phyloP scores from a whole-genome alignment of 257 asterid genomes.

The Forsythia viridissima region DNA sequence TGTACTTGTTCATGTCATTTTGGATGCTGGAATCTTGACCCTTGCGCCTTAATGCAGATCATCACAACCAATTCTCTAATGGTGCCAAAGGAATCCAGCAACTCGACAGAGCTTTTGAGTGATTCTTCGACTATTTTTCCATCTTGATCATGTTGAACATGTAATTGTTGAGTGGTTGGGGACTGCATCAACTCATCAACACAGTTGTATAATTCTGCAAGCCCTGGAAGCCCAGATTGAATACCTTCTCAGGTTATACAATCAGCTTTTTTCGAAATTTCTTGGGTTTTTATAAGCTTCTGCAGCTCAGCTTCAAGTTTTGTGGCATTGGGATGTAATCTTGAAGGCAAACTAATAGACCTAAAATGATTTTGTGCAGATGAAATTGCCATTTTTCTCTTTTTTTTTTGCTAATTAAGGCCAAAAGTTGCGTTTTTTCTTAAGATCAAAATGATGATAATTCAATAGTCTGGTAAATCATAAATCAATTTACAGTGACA shows the following conservation, averaged over 20 bases:
- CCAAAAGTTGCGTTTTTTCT: no score
- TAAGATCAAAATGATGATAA: slow-evolving; percentile 7
- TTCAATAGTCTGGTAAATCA: not conserved
- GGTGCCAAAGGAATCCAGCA: slow-evolving; percentile 48
- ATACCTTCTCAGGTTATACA: slow-evolving; percentile 26
- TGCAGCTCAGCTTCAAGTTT: slow-evolving; percentile 26
- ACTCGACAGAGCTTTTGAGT: slow-evolving; percentile 31
- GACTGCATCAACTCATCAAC: slow-evolving; percentile 21
- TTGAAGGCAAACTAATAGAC: slow-evolving; percentile 49
- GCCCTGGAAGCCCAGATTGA: slow-evolving; percentile 31
- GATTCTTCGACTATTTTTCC: slow-evolving; percentile 34
- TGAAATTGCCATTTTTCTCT: slow-evolving; percentile 32
- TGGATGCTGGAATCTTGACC: slow-evolving; percentile 39
- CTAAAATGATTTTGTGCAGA: slow-evolving; percentile 26
- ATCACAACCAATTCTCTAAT: slow-evolving; percentile 37
- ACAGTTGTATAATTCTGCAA: slow-evolving; percentile 37
- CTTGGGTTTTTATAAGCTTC: slow-evolving; percentile 23
- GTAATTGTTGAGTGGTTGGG: slow-evolving; percentile 19
- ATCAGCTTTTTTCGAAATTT: slow-evolving; percentile 7
- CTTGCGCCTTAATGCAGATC: slow-evolving; percentile 55
- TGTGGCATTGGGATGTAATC: slow-evolving; percentile 23
- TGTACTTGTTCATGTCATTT: slow-evolving; percentile 21
- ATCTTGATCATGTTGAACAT: slow-evolving; percentile 18
- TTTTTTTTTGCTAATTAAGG: slow-evolving; percentile 1
- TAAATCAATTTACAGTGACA: slow-evolving; percentile 25